Evolutionary conservation across 768 basidiomycete species (phyloP), one percentile per base, ranked within the genome.

Genomic region (Suillus luteus): DNA sequence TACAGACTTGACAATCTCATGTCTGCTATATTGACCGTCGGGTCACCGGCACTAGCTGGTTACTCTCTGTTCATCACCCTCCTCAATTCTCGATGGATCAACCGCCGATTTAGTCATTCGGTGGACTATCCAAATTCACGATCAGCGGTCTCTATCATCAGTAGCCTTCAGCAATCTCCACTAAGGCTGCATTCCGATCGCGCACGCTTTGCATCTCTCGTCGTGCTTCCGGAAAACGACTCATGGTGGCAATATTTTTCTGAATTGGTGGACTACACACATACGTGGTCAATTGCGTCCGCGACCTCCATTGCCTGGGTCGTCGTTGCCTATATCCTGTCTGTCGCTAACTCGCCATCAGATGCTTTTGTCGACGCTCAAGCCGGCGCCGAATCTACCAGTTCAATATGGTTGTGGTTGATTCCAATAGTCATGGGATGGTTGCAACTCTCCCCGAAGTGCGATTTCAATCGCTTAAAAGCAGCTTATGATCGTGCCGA

Each of bases 21-120:
- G 64, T 78, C 81, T 9, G 76, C 78, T 27, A 14, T 84, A 5
- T 71, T 84, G 40, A 78, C 80, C 1, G 68, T 84, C 22, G 83
- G 82, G 0, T 82, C 80, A 0, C 82, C 82, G 0, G 69, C 69
- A 5, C 76, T 84, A 2, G 81, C 83, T 1, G 79, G 77, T 4
- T 84, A 82, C 66, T 83, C 83, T 1, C 62, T 83, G 7, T 75
- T 66, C 22, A 35, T 83, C 15, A 81, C 82, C 10, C 75, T 80
- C 6, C 73, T 82, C 17, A 83, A 82, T 62, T 67, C 73, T 19
- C 73, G 78, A 24, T 83, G 80, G 81, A 70, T 82, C 62, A 71
- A 75, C 5, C 71, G 69, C 37, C 73, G 70, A 0, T 78, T 78
- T 62, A 15, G 15, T 51, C 60, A 73, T 14, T 64, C 66, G 0